Percentiles rank a stretch among this genome's conserved stretches.
Conservation (phyloP, 108 stramenopile species). For the Nitzschia putrida region DNA sequence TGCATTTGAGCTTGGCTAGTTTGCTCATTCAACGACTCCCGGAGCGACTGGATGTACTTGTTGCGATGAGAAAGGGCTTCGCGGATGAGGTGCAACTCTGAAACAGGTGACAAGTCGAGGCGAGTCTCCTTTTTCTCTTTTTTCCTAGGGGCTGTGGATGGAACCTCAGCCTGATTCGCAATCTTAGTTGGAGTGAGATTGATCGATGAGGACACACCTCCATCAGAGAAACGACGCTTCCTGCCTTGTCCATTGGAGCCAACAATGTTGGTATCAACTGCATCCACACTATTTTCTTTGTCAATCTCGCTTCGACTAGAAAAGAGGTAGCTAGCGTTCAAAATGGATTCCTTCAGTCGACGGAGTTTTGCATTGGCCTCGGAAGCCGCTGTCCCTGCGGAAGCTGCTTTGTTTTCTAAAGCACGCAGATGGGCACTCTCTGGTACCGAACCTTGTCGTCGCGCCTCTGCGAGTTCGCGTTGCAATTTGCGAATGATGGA, state of each 20-base stretch:
- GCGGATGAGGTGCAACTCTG: conserved; percentile 24
- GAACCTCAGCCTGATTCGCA: conserved; percentile 4
- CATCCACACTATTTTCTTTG: background rate
- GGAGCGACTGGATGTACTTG: conserved; percentile 46
- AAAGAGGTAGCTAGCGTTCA: conserved; percentile 70
- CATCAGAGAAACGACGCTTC: conserved; percentile 54
- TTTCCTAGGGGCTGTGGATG: conserved; percentile 26
- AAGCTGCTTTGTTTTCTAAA: conserved; percentile 53
- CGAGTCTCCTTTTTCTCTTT: conserved; percentile 9
- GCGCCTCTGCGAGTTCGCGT: conserved; percentile 92
- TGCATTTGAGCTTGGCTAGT: background rate
- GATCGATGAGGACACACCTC: background rate
- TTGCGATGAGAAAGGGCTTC: conserved; percentile 26
- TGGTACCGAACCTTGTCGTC: conserved; percentile 78
- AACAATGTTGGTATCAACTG: background rate
- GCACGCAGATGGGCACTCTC: conserved; percentile 54
- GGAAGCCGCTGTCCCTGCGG: conserved; percentile 61
- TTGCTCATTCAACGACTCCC: conserved; percentile 63
- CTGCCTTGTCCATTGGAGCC: background rate
- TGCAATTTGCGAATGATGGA: conserved; percentile 79
- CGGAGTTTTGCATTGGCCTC: conserved; percentile 74
- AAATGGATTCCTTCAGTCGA: conserved; percentile 71
- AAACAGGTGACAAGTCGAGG: conserved; percentile 13
- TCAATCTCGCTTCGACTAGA: background rate
- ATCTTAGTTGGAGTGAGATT: background rate